These are phyloP conservation scores for Suillus decipiens DNA, from an alignment of 768 basidiomycete species.

Conservation along the genomic window DNA sequence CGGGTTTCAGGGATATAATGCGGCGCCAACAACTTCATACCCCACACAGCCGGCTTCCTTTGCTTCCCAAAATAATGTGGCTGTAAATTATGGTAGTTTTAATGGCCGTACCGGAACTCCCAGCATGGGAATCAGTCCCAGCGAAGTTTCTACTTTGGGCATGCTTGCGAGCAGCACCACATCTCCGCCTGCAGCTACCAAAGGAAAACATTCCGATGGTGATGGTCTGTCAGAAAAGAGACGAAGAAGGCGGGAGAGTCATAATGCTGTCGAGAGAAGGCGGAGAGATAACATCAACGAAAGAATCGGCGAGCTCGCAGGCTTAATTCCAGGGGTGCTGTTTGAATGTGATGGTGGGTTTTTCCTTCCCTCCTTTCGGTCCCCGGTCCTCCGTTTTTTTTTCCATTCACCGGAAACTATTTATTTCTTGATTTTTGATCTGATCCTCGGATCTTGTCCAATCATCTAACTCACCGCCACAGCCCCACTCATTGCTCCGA, in stretches of 20 bases:
- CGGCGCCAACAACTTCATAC: constrained; percentile 31
- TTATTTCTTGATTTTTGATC: neutral
- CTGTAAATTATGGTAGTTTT: constrained; percentile 5
- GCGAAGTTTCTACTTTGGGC: constrained; percentile 28
- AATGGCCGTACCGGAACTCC: constrained; percentile 18
- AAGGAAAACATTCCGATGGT: constrained; percentile 13
- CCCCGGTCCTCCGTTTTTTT: constrained; percentile 1
- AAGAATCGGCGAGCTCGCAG: constrained; percentile 88
- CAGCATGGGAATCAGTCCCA: constrained; percentile 29
- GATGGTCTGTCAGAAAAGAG: constrained; percentile 69
- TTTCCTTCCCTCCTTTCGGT: constrained; percentile 11
- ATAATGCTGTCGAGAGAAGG: constrained; percentile 90
- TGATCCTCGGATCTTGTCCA: neutral
- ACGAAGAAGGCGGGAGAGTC: constrained; percentile 76
- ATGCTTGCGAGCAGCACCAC: constrained; percentile 11
- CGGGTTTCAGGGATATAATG: constrained; percentile 34
- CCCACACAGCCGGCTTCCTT: constrained; percentile 34
- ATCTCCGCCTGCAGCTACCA: constrained; percentile 17
- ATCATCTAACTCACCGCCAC: neutral
- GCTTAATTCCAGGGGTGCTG: constrained; percentile 85
- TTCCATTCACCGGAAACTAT: neutral
- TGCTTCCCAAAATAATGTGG: constrained; percentile 23
- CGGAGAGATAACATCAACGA: constrained; percentile 94
- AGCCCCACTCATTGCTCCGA: constrained; percentile 9
- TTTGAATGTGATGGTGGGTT: constrained; percentile 56